Evolutionary conservation across 2,329 filamentous ascomycete genomes (phyloP), one percentile per base, ranked within the genome.

Genomic region (Graphilbum sp.): DNA sequence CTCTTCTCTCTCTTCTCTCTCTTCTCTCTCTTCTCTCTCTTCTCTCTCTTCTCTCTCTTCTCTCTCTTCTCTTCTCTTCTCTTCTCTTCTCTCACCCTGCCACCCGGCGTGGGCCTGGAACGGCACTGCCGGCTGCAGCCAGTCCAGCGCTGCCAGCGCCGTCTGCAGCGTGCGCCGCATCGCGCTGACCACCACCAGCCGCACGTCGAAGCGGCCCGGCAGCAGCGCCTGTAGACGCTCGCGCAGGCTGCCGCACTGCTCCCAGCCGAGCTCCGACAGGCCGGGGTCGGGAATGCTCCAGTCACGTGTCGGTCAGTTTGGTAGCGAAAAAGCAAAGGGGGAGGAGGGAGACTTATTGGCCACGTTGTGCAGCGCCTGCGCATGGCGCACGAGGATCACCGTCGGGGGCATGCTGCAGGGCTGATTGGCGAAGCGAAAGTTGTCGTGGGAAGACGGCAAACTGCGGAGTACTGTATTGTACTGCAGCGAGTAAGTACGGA

Each of bases 301-400:
- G 45, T 71, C 54, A 48, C 59, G 67, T 71, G n/a, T n/a, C n/a
- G n/a, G n/a, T n/a, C n/a, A n/a, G n/a, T n/a, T n/a, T n/a, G n/a
- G n/a, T n/a, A n/a, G n/a, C n/a, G n/a, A n/a, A n/a, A n/a, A n/a
- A n/a, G n/a, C n/a, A 42, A 32, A 20, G 20, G 27, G 27, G 15
- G 7, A 9, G 9, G 21, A 31, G 25, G n/a, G 10, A 9, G 7
- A 66, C 67, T 58, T 60, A 71, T 71, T 53, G 36, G 57, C 50
- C 13, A 59, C 55, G 42, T 74, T 74, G 52, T 74, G 69, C n/a
- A 62, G 50, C 9, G 64, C 69, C 57, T 96, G 83, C 15, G 83
- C 88, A 66, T 96, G 88, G 48, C 88, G 81, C 51, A 95, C 78
- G 51, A 96, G 66, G 47, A 96, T 81, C 42, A 95, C 49, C 0